Base-by-base conservation (phyloP, 179 eudicot species). In the Corrigiola litoralis region DNA sequence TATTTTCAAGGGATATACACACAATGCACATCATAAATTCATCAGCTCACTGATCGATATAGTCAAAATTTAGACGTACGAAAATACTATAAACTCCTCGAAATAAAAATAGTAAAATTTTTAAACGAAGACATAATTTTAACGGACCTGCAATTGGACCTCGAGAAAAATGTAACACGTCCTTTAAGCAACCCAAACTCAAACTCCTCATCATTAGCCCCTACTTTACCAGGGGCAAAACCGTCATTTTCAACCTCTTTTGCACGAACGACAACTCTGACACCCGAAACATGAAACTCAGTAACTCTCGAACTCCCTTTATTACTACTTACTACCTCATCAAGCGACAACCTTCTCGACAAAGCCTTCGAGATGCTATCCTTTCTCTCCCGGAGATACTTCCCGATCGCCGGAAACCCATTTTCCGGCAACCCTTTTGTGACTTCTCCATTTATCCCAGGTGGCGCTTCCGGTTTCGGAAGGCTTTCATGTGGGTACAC, bases 81-180 rank as follows among this genome's bases (percentile, higher is more conserved):
- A 47, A 62, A 62, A 49, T 23, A 6, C 0, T 13, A 2, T 33
- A 18, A 16, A 4, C 17, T 4, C 17, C 9, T 41, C n/a, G 65
- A 36, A 55, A 56, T 24, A 37, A 37, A 64, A 36, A 28, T 2
- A 16, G 9, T 1, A 7, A 6, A 56, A 6, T 27, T 40, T 44
- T n/a, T n/a, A n/a, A n/a, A n/a, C n/a, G n/a, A n/a, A n/a, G n/a
- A n/a, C n/a, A n/a, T n/a, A n/a, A n/a, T n/a, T n/a, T n/a, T n/a
- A n/a, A n/a, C n/a, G n/a, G n/a, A 36, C 79, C 75, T 75, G 87
- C 97, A 87, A 63, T 86, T 92, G 5, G 98, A 92, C 55, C 90
- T 72, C n/a, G 98, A 90, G 78, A 81, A 92, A 69, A 92, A 85
- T 48, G 86, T 85, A 54, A 90, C 82, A 6, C 95, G 84, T 0